A percentile compares a stretch with the other conserved stretches of the same genome.
These are phyloP conservation scores for Auricularia cornea DNA, from an alignment of 768 basidiomycete genomes.

Conservation along the genomic window DNA sequence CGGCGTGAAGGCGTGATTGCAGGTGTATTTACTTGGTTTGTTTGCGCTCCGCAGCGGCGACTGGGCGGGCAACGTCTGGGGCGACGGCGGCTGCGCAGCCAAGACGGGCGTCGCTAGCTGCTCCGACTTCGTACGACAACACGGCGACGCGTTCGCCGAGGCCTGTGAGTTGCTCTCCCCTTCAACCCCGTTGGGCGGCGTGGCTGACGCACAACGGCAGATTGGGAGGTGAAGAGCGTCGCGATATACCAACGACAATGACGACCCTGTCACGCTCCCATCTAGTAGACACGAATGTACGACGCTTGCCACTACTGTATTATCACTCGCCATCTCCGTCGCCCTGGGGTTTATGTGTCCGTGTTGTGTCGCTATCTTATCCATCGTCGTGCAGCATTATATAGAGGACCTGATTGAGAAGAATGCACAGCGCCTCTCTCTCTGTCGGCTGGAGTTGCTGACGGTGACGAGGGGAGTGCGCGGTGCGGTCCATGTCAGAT, in stretches of 20 bases:
- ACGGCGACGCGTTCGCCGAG: constrained; percentile 59
- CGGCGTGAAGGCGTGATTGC: constrained; percentile 4
- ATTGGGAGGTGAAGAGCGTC: constrained; percentile 76
- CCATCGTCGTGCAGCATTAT: no score
- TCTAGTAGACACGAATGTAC: background rate
- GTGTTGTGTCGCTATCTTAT: no score
- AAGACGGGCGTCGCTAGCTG: constrained; percentile 79
- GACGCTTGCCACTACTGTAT: background rate
- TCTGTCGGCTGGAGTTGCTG: no score
- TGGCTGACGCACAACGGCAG: constrained; percentile 28
- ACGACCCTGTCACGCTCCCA: background rate
- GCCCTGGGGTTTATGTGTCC: background rate
- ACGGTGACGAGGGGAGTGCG: no score
- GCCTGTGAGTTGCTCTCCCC: constrained; percentile 55
- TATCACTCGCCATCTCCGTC: background rate
- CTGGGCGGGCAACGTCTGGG: constrained; percentile 87
- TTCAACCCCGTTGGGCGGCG: constrained; percentile 4
- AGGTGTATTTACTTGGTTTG: background rate
- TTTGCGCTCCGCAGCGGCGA: constrained; percentile 51
- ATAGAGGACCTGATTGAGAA: no score
- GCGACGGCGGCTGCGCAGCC: constrained; percentile 75
- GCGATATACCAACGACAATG: constrained; percentile 50
- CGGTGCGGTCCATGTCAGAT: no score
- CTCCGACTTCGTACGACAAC: constrained; percentile 62
- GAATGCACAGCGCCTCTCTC: no score